Conservation (phyloP, 805 yeast genomes). For the Wickerhamiella sorbophila region DNA sequence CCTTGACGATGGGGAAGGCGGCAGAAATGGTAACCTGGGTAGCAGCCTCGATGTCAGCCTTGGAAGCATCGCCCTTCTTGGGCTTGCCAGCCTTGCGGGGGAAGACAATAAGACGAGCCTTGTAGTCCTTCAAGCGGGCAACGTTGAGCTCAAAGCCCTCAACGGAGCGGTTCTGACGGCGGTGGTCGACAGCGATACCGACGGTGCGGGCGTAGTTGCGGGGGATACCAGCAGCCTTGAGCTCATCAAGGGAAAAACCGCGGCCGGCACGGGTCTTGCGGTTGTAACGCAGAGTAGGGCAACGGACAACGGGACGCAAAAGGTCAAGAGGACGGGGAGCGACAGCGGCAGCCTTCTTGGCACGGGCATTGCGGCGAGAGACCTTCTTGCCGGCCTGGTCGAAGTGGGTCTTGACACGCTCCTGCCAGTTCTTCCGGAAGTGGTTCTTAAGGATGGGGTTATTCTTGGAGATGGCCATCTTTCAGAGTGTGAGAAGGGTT, state of each 20-base stretch:
- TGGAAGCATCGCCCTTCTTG: slow-evolving; percentile 32
- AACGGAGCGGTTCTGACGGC: slow-evolving; percentile 96
- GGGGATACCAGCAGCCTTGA: slow-evolving; percentile 92
- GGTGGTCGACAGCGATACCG: slow-evolving; percentile 98
- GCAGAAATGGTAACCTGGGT: slow-evolving; percentile 60
- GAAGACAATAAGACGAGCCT: slow-evolving; percentile 88
- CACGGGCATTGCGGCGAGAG: slow-evolving; percentile 91
- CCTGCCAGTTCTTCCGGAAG: slow-evolving; percentile 99
- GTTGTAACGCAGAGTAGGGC: slow-evolving; percentile 98
- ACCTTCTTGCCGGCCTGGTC: slow-evolving; percentile 99
- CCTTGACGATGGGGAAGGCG: slow-evolving; percentile 84
- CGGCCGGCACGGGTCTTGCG: slow-evolving; percentile 99
- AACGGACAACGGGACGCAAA: slow-evolving; percentile 95
- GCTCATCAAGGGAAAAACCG: slow-evolving; percentile 96
- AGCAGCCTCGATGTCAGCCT: slow-evolving; percentile 47
- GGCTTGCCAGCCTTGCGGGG: slow-evolving; percentile 75
- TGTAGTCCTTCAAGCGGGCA: slow-evolving; percentile 91
- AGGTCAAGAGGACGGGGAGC: slow-evolving; percentile 98
- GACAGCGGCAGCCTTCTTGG: slow-evolving; percentile 79
- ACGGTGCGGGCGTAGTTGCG: slow-evolving; percentile 94
- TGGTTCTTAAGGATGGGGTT: slow-evolving; percentile 98
- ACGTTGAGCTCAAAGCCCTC: slow-evolving; percentile 93
- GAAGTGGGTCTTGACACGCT: slow-evolving; percentile 97
- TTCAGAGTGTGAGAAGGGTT: slow-evolving; percentile 5
- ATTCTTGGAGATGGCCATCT: slow-evolving; percentile 91